Percentiles rank a stretch among this genome's conserved stretches.
Evolutionary conservation across 23 red algal species (phyloP).

Genomic region (Gracilaria vermiculophylla): DNA sequence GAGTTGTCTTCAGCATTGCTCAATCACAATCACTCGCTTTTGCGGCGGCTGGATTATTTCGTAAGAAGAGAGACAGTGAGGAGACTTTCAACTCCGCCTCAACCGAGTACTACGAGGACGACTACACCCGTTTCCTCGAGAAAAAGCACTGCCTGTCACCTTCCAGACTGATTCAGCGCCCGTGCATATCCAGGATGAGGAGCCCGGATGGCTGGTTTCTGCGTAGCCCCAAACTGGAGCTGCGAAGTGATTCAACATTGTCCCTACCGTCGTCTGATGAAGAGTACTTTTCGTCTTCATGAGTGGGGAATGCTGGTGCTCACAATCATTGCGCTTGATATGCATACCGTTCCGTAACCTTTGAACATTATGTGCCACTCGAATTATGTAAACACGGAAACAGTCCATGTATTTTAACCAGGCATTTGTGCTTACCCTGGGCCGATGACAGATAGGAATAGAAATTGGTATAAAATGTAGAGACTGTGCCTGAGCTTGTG

Average conservation of each 20-base stretch:
- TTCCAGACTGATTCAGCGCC: constrained; percentile 15
- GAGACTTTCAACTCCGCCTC: constrained; percentile 12
- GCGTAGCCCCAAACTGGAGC: neutral
- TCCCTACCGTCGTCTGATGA: constrained; percentile 40
- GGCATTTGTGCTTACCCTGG: no score
- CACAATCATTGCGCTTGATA: no score
- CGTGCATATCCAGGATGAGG: neutral
- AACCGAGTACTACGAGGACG: constrained; percentile 60
- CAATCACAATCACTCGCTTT: constrained; percentile 1
- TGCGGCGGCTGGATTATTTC: constrained; percentile 18
- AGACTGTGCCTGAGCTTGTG: no score
- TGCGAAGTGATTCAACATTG: constrained; percentile 22
- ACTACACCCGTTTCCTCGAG: constrained; percentile 50
- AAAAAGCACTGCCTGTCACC: constrained; percentile 24
- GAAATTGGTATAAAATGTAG: no score
- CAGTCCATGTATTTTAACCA: no score
- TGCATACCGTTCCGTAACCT: no score
- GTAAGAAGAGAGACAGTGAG: constrained; percentile 31
- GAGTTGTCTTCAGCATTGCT: constrained; percentile 37
- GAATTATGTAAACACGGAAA: no score
- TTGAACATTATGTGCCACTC: no score
- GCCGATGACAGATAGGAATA: no score
- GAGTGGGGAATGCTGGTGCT: no score
- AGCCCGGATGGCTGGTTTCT: neutral
- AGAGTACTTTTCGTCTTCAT: constrained; percentile 21